Percentiles rank a stretch among this genome's conserved stretches.
phyloP scores from a whole-genome alignment of 2,329 filamentous ascomycete species.

The Sporothrix schenckii region DNA sequence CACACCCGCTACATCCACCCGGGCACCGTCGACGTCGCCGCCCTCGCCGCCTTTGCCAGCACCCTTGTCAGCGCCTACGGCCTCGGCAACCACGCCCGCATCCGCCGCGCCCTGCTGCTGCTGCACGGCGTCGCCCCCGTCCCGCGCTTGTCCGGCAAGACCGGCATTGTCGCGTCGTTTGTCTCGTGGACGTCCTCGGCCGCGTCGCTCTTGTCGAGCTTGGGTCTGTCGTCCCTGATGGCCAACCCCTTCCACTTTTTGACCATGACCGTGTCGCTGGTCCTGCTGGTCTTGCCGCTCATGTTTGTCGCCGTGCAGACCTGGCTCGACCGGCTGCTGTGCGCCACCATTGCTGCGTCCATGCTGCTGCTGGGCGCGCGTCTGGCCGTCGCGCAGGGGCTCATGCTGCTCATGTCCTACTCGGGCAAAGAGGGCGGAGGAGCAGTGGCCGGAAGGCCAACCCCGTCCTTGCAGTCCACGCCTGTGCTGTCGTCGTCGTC shows the following conservation, averaged over 20 bases:
- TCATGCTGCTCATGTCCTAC: conserved; percentile 97
- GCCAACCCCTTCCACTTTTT: conserved; percentile 95
- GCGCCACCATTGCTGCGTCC: conserved; percentile 75
- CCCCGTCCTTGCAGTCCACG: too few species aligned
- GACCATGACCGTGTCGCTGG: conserved; percentile 80
- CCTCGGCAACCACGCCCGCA: conserved; percentile 86
- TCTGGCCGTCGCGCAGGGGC: conserved; percentile 80
- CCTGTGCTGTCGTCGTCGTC: background rate
- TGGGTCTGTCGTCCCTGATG: conserved; percentile 72
- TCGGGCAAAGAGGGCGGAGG: conserved; percentile 42
- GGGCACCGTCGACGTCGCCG: conserved; percentile 79
- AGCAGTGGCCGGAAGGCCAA: too few species aligned
- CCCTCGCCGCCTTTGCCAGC: conserved; percentile 76
- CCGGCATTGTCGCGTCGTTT: conserved; percentile 51
- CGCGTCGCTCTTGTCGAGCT: conserved; percentile 1
- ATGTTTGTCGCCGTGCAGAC: conserved; percentile 79
- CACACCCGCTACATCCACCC: conserved; percentile 57
- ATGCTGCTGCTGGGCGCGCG: conserved; percentile 89
- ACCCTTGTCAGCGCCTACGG: conserved; percentile 86
- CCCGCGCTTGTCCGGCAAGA: background rate
- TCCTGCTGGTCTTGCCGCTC: conserved; percentile 74
- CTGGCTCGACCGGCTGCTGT: conserved; percentile 81
- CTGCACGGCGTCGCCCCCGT: conserved; percentile 30
- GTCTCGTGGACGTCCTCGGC: conserved; percentile 64
- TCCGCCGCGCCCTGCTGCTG: conserved; percentile 76